A percentile compares a stretch with the other conserved stretches of the same genome.
Evolutionary conservation across 2,329 filamentous ascomycete species (phyloP).

Genomic region (Diaporthe ampelina): DNA sequence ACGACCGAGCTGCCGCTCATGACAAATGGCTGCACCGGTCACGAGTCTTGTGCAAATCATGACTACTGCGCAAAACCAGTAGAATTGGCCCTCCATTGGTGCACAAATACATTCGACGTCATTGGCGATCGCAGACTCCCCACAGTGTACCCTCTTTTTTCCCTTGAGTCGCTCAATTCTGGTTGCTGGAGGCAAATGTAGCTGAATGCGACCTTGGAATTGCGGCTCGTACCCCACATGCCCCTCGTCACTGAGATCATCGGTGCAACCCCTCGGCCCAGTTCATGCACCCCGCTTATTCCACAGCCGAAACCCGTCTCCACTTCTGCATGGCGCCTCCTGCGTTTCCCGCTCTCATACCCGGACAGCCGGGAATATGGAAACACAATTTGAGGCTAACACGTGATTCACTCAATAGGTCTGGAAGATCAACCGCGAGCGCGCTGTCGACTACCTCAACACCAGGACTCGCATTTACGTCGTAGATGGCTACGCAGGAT

Average conservation of each 20-base stretch:
- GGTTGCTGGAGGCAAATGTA: constrained; percentile 13
- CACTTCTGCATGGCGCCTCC: constrained; percentile 37
- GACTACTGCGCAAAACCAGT: not conserved
- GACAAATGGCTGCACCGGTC: constrained; percentile 36
- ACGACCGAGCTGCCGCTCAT: constrained; percentile 18
- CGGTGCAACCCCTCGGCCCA: constrained; percentile 33
- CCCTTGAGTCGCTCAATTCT: constrained; percentile 16
- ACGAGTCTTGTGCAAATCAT: constrained; percentile 35
- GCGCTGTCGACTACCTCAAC: constrained; percentile 99
- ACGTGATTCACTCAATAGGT: constrained; percentile 71
- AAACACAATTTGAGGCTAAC: constrained; percentile 45
- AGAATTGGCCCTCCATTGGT: constrained; percentile 31
- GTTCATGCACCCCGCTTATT: constrained; percentile 39
- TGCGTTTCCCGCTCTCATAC: constrained; percentile 23
- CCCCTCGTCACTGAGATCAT: constrained; percentile 41
- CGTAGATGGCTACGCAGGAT: constrained; percentile 95
- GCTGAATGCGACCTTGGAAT: constrained; percentile 10
- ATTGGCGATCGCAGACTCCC: constrained; percentile 33
- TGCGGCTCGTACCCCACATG: constrained; percentile 17
- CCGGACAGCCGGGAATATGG: constrained; percentile 8
- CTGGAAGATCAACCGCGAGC: constrained; percentile 99
- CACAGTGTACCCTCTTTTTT: not conserved
- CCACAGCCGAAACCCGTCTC: constrained; percentile 35
- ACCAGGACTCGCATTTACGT: constrained; percentile 99
- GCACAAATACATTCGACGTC: constrained; percentile 39